phyloP scores from a whole-genome alignment of 176 grass and related monocot genomes.

The Chloris gayana region DNA sequence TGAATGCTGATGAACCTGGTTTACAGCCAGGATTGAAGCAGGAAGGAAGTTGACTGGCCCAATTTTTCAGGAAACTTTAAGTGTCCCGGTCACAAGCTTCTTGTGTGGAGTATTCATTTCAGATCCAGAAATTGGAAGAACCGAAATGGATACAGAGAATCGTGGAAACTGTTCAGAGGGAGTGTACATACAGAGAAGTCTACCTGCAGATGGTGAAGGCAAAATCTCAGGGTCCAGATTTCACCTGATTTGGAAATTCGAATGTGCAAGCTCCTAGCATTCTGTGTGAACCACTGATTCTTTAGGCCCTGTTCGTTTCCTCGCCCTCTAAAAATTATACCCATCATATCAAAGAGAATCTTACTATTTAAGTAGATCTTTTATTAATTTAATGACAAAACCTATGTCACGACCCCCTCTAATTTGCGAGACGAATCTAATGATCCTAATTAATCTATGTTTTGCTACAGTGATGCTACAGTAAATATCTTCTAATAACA shows the following conservation, averaged over 20 bases:
- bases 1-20: neutral
- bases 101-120: constrained; percentile 27
- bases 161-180: neutral
- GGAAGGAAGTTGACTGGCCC: neutral
- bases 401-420: too few species aligned
- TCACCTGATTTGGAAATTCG: neutral
- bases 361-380: too few species aligned
- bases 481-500: too few species aligned
- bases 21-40: neutral
- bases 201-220: neutral
- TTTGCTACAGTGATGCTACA: too few species aligned
- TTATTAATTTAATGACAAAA: too few species aligned
- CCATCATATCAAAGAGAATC: too few species aligned
- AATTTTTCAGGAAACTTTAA: neutral
- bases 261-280: neutral
- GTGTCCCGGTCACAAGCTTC: neutral
- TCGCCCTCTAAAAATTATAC: too few species aligned
- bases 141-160: constrained; percentile 15
- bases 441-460: too few species aligned
- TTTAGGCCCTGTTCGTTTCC: too few species aligned
- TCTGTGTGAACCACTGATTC: neutral
- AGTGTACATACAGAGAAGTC: neutral
- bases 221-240: neutral
- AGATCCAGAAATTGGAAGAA: neutral
- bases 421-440: too few species aligned